Evolutionary conservation across 2,329 filamentous ascomycete genomes (phyloP).

Genomic region (Hypoxylon sp.): DNA sequence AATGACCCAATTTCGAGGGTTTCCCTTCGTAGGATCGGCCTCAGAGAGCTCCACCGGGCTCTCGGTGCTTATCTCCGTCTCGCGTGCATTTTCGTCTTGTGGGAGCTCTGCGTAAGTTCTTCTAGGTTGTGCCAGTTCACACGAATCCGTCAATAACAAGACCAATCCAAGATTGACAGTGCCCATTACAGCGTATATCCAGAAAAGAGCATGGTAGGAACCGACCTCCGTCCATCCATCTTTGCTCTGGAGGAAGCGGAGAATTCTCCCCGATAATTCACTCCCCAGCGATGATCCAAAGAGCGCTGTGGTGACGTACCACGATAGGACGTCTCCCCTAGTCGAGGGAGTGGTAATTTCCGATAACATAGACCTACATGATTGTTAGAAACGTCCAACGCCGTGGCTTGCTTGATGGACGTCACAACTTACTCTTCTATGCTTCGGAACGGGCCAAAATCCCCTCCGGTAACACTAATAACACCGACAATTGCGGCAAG

Average conservation of each 20-base stretch:
- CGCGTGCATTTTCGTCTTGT: slow-evolving; percentile 39
- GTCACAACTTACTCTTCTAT: slow-evolving; percentile 68
- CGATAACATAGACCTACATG: slow-evolving; percentile 65
- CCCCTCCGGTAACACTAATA: slow-evolving; percentile 73
- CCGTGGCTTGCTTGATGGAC: neutral
- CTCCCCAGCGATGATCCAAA: slow-evolving; percentile 69
- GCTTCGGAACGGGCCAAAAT: slow-evolving; percentile 77
- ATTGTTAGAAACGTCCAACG: slow-evolving; percentile 20
- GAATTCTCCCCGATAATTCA: slow-evolving; percentile 65
- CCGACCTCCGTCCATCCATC: slow-evolving; percentile 65
- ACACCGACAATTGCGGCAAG: slow-evolving; percentile 72
- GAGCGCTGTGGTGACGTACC: slow-evolving; percentile 73
- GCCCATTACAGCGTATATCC: slow-evolving; percentile 71
- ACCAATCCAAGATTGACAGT: slow-evolving; percentile 64
- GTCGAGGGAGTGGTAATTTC: slow-evolving; percentile 70
- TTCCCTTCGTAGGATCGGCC: slow-evolving; percentile 29
- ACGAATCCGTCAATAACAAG: slow-evolving; percentile 63
- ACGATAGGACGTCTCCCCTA: slow-evolving; percentile 74
- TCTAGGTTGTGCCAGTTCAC: slow-evolving; percentile 61
- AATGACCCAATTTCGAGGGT: slow-evolving; percentile 37
- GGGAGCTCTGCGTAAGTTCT: slow-evolving; percentile 47
- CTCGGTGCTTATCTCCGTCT: slow-evolving; percentile 2
- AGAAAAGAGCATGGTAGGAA: slow-evolving; percentile 71
- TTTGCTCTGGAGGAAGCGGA: slow-evolving; percentile 61
- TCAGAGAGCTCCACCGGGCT: slow-evolving; percentile 13